Evolutionary conservation across 768 basidiomycete species (phyloP), one percentile per base, ranked within the genome.

Genomic region (Agrocybe chaxingu): DNA sequence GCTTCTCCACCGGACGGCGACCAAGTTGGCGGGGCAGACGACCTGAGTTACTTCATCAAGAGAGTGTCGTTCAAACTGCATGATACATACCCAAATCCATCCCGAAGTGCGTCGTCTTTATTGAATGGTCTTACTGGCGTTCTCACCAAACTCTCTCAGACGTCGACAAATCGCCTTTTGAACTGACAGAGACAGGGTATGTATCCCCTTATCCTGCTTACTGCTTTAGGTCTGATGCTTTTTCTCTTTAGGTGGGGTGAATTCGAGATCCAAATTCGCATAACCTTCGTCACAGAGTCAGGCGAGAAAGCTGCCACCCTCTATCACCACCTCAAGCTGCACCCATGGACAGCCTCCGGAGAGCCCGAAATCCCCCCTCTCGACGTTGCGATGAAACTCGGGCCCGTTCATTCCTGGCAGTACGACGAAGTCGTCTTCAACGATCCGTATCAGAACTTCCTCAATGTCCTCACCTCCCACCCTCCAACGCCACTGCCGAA

Each of bases 341-440:
- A 95, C 63, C 90, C 92, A 2, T 95, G 92, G 92, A 77, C 82
- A 2, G 68, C 75, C 16, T 65, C 76, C 2, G 79, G 77, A 19
- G 84, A 87, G 40, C 79, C 83, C 0, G 83, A 85, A 47, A 80
- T 86, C 2, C 84, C 86, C 0, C 76, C 85, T 3, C 74, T 84
- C 7, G 85, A 87, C 11, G 75, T 75, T 18, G 85, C 87, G 2
- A 74, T 81, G 61, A 84, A 82, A 60, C 62, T 76, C 24, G 87
- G 85, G 0, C 88, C 90, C 0, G 92, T 99, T 29, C 89, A 97
- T 65, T 89, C 92, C 0, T 99, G 96, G 95, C 96, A 98, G 62
- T 98, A 98, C 70, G 96, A 98, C 68, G 97, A 99, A 70, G 80
- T 98, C 55, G 92, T 98, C 45, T 98, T 99, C 70, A 81, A 85